Conservation (phyloP, 169 alveolate genomes). For the Plasmodium inui region DNA sequence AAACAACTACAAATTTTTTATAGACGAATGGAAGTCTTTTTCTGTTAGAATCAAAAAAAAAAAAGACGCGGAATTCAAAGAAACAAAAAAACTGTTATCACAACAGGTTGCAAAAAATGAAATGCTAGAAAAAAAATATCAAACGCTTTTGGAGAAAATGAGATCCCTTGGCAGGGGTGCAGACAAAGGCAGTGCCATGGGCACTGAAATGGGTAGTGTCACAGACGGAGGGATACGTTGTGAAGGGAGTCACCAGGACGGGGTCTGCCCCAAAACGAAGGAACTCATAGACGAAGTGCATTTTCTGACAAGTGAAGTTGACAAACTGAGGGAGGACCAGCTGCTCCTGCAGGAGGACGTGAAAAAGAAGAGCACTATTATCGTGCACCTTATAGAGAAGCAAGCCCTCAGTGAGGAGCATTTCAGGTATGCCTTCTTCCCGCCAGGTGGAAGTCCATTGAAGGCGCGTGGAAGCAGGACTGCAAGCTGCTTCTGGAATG, state of each 20-base stretch:
- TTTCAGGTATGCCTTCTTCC: not conserved
- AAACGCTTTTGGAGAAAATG: not conserved
- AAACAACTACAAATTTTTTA: not conserved
- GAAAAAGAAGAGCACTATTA: conserved; percentile 26
- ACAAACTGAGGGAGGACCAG: conserved; percentile 36
- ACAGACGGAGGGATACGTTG: not conserved
- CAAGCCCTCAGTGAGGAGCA: conserved; percentile 34
- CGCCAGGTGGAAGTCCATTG: not conserved
- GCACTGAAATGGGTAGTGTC: not conserved
- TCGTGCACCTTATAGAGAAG: conserved; percentile 18
- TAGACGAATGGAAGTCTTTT: conserved; percentile 10
- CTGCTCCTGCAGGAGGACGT: conserved; percentile 26
- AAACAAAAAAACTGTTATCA: conserved; percentile 34
- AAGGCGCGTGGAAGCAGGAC: no score
- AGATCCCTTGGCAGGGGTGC: not conserved
- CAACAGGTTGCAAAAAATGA: conserved; percentile 17
- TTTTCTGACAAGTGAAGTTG: conserved; percentile 12
- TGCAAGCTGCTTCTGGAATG: not conserved
- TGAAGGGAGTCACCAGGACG: not conserved
- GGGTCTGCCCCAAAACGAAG: not conserved
- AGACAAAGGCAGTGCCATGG: not conserved
- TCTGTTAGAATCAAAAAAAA: not conserved
- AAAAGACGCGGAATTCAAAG: conserved; percentile 6
- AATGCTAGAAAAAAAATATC: conserved; percentile 27
- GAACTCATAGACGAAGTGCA: conserved; percentile 34